Conservation (phyloP, 306 rosid genomes). For the Cyclanthera cordifolia region DNA sequence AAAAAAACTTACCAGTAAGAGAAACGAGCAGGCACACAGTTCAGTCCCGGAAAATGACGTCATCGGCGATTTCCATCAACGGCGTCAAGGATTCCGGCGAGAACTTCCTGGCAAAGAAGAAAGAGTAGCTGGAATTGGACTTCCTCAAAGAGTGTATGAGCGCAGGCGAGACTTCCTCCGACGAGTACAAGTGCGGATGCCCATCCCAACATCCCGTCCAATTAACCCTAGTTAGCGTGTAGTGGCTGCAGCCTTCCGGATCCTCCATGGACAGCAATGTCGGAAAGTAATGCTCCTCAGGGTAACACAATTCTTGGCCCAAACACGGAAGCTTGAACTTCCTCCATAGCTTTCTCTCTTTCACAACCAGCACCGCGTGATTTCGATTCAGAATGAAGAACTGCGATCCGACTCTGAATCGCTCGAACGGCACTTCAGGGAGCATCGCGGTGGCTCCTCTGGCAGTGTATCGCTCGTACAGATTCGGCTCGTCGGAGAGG, state of each 20-base stretch:
- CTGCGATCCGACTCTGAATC: slow-evolving; percentile 53
- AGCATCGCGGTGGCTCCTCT: slow-evolving; percentile 40
- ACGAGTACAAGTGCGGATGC: slow-evolving; percentile 39
- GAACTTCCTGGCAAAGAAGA: slow-evolving; percentile 54
- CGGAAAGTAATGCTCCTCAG: slow-evolving; percentile 62
- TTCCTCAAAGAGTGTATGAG: slow-evolving; percentile 29
- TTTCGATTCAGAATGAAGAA: slow-evolving; percentile 32
- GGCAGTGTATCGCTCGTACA: slow-evolving; percentile 30
- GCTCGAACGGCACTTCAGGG: slow-evolving; percentile 37
- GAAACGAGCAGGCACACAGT: neutral
- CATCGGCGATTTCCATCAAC: slow-evolving; percentile 40
- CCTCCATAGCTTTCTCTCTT: slow-evolving; percentile 34
- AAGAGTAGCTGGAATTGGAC: slow-evolving; percentile 31
- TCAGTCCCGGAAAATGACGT: slow-evolving; percentile 43
- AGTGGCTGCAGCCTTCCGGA: slow-evolving; percentile 36
- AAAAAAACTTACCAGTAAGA: neutral
- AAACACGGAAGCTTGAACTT: slow-evolving; percentile 47
- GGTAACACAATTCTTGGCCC: slow-evolving; percentile 39
- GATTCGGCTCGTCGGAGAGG: slow-evolving; percentile 41
- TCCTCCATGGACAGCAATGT: slow-evolving; percentile 52
- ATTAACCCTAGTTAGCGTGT: slow-evolving; percentile 52
- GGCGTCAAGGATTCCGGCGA: slow-evolving; percentile 35
- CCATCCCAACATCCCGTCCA: slow-evolving; percentile 60
- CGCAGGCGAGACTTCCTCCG: slow-evolving; percentile 33
- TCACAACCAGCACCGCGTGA: slow-evolving; percentile 34